phyloP scores from a whole-genome alignment of 257 asterid species.

The Nicotiana undulata region DNA sequence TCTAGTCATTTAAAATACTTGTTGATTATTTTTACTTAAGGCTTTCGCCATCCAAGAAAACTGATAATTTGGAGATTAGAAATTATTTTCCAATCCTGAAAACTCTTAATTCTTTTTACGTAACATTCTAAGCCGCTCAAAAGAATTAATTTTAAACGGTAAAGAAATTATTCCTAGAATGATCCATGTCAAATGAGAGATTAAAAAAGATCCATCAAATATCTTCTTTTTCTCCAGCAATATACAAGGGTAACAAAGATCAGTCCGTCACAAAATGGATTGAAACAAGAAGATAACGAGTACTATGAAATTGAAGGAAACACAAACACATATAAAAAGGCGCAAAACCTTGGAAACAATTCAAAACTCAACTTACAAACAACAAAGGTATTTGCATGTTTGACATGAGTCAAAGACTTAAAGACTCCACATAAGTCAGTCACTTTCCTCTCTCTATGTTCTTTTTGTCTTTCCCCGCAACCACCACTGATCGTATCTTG shows the following conservation, averaged over 20 bases:
- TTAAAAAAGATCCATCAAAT: not conserved
- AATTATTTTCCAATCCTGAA: no score
- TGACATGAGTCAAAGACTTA: slow-evolving; percentile 5
- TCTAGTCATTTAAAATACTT: no score
- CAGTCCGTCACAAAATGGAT: not conserved
- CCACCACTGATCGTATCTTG: not conserved
- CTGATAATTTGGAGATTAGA: no score
- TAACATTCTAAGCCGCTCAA: not conserved
- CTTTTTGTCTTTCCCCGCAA: not conserved
- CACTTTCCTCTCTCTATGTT: not conserved
- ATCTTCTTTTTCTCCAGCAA: not conserved
- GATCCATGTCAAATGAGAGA: not conserved
- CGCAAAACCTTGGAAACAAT: not conserved
- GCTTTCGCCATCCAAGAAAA: no score
- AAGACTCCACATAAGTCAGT: not conserved
- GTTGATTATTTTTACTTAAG: no score
- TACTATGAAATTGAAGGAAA: not conserved
- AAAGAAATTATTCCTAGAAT: not conserved
- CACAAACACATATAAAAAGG: not conserved
- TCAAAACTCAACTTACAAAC: not conserved
- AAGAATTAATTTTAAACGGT: not conserved
- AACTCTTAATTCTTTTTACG: no score
- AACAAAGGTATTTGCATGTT: slow-evolving; percentile 1
- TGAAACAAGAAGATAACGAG: not conserved
- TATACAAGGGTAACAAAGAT: not conserved